A percentile compares a stretch with the other conserved stretches of the same genome.
Evolutionary conservation across 1,284 basidiomycete genomes (phyloP).

Genomic region (Apiotrichum akiyoshidainum): DNA sequence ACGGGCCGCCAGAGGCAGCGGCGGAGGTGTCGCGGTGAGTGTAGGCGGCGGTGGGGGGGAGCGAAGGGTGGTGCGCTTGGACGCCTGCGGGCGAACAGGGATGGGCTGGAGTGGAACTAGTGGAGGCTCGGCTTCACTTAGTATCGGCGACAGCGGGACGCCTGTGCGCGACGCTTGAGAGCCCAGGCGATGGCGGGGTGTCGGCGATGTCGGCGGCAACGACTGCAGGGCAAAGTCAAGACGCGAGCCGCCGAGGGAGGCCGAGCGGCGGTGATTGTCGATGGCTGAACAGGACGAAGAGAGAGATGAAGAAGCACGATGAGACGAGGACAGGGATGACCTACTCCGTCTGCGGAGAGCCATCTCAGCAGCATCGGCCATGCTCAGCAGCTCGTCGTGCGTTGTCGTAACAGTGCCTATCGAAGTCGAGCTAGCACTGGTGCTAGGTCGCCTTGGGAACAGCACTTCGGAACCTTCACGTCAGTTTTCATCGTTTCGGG

Average conservation of each 20-base stretch:
- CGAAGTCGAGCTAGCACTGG: neutral
- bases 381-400: neutral
- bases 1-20: neutral
- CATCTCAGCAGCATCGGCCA: conserved; percentile 2
- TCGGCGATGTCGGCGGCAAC: neutral
- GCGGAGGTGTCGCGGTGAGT: neutral
- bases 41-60: neutral
- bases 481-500: neutral
- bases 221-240: neutral
- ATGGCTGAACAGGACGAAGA: neutral
- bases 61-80: neutral
- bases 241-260: conserved; percentile 2
- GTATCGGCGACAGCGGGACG: neutral
- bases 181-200: too few relatives aligned
- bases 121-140: neutral
- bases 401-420: neutral
- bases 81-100: neutral
- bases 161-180: neutral
- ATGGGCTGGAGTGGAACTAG: neutral
- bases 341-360: conserved; percentile 2
- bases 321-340: neutral
- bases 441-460: neutral
- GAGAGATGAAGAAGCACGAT: neutral
- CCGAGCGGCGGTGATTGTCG: conserved; percentile 2
- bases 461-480: neutral